Evolutionary conservation across 2,329 filamentous ascomycete genomes (phyloP).

Genomic region (Stachybotrys chlorohalonatus): DNA sequence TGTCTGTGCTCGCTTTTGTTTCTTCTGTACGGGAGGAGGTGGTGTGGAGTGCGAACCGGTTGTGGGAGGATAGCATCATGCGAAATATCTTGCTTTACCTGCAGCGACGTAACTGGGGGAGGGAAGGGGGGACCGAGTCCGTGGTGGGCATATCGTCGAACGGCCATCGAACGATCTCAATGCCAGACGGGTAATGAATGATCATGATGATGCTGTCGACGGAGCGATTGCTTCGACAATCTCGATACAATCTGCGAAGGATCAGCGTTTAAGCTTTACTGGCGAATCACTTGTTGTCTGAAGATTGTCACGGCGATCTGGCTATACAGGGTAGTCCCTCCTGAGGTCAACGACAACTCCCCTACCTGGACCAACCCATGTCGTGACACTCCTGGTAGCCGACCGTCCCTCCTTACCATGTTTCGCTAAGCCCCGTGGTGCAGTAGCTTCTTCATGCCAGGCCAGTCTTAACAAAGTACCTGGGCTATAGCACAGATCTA

Average conservation of each 20-base stretch:
- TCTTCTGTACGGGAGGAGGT: not conserved
- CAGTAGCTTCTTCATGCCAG: not conserved
- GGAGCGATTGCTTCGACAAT: not conserved
- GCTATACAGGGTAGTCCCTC: not conserved
- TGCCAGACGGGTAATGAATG: not conserved
- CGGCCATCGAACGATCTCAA: not conserved
- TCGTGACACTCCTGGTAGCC: too few relatives aligned
- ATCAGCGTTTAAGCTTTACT: not conserved
- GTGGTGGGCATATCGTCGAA: not conserved
- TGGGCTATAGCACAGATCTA: not conserved
- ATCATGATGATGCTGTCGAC: not conserved
- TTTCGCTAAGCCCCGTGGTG: not conserved
- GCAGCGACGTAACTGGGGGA: not conserved
- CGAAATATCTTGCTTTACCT: not conserved
- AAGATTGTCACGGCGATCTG: not conserved
- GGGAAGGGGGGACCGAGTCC: not conserved
- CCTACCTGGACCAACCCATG: too few relatives aligned
- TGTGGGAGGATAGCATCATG: not conserved
- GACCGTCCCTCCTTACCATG: not conserved
- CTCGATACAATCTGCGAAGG: not conserved
- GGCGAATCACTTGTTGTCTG: not conserved
- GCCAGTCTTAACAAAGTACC: not conserved
- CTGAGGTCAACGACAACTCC: not conserved
- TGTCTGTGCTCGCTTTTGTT: not conserved
- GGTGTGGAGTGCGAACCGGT: not conserved